These are phyloP conservation scores for Drechslerella dactyloides DNA, from an alignment of 2,329 filamentous ascomycete genomes.

Conservation along the genomic window DNA sequence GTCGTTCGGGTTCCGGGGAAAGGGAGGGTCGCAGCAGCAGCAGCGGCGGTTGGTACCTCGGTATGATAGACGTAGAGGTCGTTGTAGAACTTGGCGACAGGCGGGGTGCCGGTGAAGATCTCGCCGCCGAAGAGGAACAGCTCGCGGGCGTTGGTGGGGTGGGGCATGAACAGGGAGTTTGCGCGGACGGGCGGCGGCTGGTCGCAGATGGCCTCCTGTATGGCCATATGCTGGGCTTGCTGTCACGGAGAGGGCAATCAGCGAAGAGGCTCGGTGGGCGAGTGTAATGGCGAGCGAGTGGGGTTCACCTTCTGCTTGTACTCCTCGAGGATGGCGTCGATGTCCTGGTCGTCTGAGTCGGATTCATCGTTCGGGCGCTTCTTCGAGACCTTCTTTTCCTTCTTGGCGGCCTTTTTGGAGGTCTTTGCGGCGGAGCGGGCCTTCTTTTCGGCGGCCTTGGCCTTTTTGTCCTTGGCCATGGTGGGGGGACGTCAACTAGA, in stretches of 20 bases:
- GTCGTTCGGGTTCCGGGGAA: background rate
- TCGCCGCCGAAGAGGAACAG: constrained; percentile 92
- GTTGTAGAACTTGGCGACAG: constrained; percentile 73
- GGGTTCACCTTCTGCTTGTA: constrained; percentile 71
- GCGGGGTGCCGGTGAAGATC: constrained; percentile 82
- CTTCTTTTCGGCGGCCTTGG: constrained; percentile 64
- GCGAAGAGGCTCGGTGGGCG: background rate
- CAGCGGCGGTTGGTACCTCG: constrained; percentile 56
- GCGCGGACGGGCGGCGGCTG: constrained; percentile 78
- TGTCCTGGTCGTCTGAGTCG: constrained; percentile 88
- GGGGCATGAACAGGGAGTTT: constrained; percentile 81
- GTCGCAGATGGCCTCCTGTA: constrained; percentile 78
- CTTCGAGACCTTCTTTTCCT: constrained; percentile 84
- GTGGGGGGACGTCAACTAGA: too few species aligned
- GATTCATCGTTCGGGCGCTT: constrained; percentile 74
- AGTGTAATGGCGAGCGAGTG: background rate
- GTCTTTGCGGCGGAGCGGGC: constrained; percentile 57
- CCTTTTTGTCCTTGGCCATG: constrained; percentile 56
- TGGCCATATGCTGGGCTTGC: constrained; percentile 91
- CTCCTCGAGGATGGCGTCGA: constrained; percentile 90
- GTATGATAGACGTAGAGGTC: constrained; percentile 68
- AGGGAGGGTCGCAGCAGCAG: constrained; percentile 68
- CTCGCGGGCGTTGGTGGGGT: constrained; percentile 77
- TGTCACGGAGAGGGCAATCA: constrained; percentile 56
- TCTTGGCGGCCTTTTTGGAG: constrained; percentile 63